These are phyloP conservation scores for Penicillium concentricum DNA, from an alignment of 2,329 filamentous ascomycete species.

Conservation along the genomic window DNA sequence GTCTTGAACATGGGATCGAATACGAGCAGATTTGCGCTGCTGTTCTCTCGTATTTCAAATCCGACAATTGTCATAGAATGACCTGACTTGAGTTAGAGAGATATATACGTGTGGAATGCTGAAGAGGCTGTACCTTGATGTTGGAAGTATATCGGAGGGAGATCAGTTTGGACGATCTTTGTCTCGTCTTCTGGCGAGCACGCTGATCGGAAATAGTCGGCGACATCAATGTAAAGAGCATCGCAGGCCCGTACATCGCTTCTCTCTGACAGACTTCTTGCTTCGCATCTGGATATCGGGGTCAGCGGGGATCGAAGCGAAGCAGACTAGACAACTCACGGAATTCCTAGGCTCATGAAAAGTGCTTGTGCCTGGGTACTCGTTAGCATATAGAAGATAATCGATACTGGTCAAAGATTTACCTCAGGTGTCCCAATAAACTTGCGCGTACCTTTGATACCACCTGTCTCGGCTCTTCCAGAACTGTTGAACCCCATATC, in stretches of 20 bases:
- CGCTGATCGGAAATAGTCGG: constrained; percentile 68
- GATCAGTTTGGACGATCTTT: constrained; percentile 67
- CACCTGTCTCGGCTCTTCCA: constrained; percentile 78
- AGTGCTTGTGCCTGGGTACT: constrained; percentile 69
- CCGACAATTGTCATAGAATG: constrained; percentile 91
- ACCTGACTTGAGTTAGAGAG: constrained; percentile 47
- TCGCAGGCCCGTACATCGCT: constrained; percentile 50
- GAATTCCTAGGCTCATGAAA: constrained; percentile 67
- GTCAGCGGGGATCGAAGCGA: constrained; percentile 9
- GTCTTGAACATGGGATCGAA: constrained; percentile 85
- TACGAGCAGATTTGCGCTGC: constrained; percentile 69
- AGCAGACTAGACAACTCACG: constrained; percentile 46
- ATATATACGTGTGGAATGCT: neutral
- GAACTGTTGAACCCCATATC: constrained; percentile 75
- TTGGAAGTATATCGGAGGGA: constrained; percentile 88
- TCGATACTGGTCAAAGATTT: constrained; percentile 18
- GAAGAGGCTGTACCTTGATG: constrained; percentile 58
- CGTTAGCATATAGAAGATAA: constrained; percentile 9
- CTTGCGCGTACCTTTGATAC: constrained; percentile 83
- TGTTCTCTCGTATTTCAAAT: constrained; percentile 67
- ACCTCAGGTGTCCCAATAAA: constrained; percentile 94
- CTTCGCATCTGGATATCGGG: constrained; percentile 51
- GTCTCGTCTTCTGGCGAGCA: constrained; percentile 48
- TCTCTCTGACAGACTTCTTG: constrained; percentile 56
- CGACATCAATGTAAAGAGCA: constrained; percentile 65